These are phyloP conservation scores for Durotheca rogersii DNA, from an alignment of 495 filamentous ascomycete species.

Conservation along the genomic window DNA sequence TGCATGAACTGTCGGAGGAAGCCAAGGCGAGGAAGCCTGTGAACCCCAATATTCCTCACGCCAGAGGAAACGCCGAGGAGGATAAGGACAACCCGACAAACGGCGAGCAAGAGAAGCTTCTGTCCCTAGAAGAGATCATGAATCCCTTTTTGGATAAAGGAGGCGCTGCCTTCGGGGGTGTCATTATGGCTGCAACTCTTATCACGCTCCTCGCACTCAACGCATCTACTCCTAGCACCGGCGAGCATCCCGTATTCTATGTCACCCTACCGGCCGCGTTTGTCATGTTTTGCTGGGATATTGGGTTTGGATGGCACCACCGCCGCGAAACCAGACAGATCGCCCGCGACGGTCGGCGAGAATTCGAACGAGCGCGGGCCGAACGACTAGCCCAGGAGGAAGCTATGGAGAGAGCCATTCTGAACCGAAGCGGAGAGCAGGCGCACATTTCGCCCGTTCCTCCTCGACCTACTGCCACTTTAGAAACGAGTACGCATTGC, in stretches of 20 bases:
- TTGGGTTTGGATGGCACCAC: conserved; percentile 58
- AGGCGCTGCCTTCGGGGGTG: conserved; percentile 58
- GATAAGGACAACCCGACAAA: conserved; percentile 48
- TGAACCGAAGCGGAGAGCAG: conserved; percentile 1
- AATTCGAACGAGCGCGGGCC: conserved; percentile 48
- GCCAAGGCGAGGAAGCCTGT: conserved; percentile 54
- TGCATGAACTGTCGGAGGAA: conserved; percentile 64
- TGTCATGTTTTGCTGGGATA: conserved; percentile 63
- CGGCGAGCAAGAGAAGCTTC: conserved; percentile 50
- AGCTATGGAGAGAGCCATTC: conserved; percentile 6
- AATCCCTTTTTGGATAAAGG: conserved; percentile 67
- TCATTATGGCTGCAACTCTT: conserved; percentile 63
- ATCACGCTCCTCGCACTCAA: conserved; percentile 60
- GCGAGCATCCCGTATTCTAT: conserved; percentile 57
- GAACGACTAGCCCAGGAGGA: conserved; percentile 30
- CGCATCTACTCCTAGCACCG: conserved; percentile 47
- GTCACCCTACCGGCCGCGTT: conserved; percentile 63
- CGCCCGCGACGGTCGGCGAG: conserved; percentile 53
- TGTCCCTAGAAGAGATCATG: conserved; percentile 68
- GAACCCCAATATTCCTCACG: conserved; percentile 67
- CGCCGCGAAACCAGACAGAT: conserved; percentile 60
- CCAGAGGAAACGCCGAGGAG: conserved; percentile 55
- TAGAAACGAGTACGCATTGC: not conserved
- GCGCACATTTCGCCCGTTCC: no score
- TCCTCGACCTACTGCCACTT: no score